Evolutionary conservation across 2,329 filamentous ascomycete genomes (phyloP), one percentile per base, ranked within the genome.

Genomic region (Pseudocercospora pini-densiflorae): DNA sequence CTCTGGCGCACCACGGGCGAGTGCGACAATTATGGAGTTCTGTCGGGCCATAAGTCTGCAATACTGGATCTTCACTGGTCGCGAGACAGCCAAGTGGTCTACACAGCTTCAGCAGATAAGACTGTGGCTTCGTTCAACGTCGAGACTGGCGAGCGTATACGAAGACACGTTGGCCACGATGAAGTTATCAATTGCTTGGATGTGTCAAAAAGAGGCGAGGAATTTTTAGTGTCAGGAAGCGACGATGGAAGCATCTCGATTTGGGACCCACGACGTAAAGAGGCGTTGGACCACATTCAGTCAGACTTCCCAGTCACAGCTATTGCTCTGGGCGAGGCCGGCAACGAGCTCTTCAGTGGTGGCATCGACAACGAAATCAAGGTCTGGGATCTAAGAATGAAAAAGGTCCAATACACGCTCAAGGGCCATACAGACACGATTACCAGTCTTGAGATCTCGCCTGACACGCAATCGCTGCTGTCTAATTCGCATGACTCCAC

Each of bases 311-410:
- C 95, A 1, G 89, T 99, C 64, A 98, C 95, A 1, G 92, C 94
- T 0, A 88, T 98, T 5, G 92, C 93, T 16, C 84, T 98, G n/a
- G 90, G 94, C 0, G 93, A 97, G 78, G 93, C 94, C 1, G 95
- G 95, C 19, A 97, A 97, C 77, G 95, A 98, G 81, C 88, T 99
- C 27, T 99, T 95, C 79, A 91, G 92, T 6, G 94, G 94, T 55
- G 92, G 94, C 23, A 97, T 99, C 72, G 95, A 98, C 81, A 97
- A 98, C 77, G 93, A 96, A 73, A 97, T 99, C 78, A 93, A 94
- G 74, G 94, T 97, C 21, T 99, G 95, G 94, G 95, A 99, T 79
- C 82, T 98, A 76, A 89, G 95, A 71, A 98, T 97, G 83, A 93
- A 96, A 80, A 87, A 90, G 6, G 87, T 96, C 2, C 89, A 93